Conservation (phyloP, 495 filamentous ascomycete genomes). For the Pyrenopolyporus hunteri region DNA sequence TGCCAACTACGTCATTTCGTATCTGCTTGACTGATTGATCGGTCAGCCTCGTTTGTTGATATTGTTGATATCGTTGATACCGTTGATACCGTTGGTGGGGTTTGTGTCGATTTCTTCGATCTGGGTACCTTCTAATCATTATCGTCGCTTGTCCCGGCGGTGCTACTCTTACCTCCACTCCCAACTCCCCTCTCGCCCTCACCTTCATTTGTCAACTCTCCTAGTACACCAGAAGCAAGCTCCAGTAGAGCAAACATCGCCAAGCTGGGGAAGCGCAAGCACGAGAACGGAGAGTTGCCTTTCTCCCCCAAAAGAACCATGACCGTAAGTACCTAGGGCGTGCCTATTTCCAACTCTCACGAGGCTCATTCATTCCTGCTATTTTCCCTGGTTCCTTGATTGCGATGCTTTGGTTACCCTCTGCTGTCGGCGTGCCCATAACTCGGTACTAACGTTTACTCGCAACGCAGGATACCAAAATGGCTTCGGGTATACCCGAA, state of each 20-base stretch:
- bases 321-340: slow-evolving; percentile 65
- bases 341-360: not conserved
- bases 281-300: slow-evolving; percentile 74
- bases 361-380: not conserved
- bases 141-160: not conserved
- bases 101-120: slow-evolving; percentile 16
- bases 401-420: too few relatives aligned
- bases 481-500: slow-evolving; percentile 50
- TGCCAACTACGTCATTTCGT: slow-evolving; percentile 34
- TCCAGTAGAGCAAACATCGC: slow-evolving; percentile 36
- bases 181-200: not conserved
- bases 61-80: slow-evolving; percentile 16
- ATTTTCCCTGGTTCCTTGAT: not conserved
- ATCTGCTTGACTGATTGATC: slow-evolving; percentile 20
- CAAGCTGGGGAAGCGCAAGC: slow-evolving; percentile 82
- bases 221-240: slow-evolving; percentile 18
- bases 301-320: slow-evolving; percentile 82
- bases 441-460: slow-evolving; percentile 21
- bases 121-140: slow-evolving; percentile 24
- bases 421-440: not conserved
- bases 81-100: slow-evolving; percentile 18
- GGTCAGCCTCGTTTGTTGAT: slow-evolving; percentile 16
- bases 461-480: slow-evolving; percentile 45
- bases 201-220: not conserved
- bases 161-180: not conserved